These are phyloP conservation scores for Ustilago tritici DNA, from an alignment of 1,284 basidiomycete species.

Conservation along the genomic window DNA sequence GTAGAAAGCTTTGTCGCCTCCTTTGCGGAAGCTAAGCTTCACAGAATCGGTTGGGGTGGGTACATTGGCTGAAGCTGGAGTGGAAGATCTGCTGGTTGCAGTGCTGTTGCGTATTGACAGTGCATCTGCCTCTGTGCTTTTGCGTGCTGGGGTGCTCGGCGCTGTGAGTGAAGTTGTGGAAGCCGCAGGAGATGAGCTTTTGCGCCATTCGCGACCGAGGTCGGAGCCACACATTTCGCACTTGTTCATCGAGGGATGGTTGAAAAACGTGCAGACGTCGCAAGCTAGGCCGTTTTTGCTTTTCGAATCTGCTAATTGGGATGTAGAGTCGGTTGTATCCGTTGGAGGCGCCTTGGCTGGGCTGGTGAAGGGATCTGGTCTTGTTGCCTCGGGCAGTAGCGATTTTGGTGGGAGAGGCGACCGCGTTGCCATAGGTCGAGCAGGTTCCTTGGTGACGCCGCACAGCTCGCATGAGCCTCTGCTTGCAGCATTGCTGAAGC, in stretches of 20 bases:
- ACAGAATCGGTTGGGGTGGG: conserved; percentile 72
- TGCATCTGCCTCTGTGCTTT: conserved; percentile 41
- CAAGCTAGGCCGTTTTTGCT: conserved; percentile 72
- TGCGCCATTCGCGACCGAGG: conserved; percentile 70
- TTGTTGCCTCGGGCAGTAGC: conserved; percentile 8
- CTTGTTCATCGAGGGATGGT: conserved; percentile 79
- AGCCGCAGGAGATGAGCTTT: conserved; percentile 37
- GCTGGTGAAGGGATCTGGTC: conserved; percentile 15
- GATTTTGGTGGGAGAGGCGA: conserved; percentile 6
- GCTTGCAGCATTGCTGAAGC: conserved; percentile 48
- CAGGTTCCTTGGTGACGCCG: conserved; percentile 56
- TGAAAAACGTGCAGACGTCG: conserved; percentile 90
- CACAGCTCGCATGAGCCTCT: conserved; percentile 50
- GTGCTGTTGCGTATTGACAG: conserved; percentile 34
- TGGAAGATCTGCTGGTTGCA: conserved; percentile 62
- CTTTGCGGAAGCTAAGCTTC: conserved; percentile 85
- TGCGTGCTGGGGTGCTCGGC: conserved; percentile 31
- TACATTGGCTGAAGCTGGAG: conserved; percentile 75
- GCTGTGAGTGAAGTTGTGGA: conserved; percentile 26
- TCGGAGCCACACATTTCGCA: conserved; percentile 91
- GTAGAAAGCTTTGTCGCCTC: conserved; percentile 89
- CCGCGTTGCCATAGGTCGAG: conserved; percentile 27
- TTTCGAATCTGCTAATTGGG: neutral
- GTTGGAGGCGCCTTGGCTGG: conserved; percentile 21
- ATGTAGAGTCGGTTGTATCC: neutral